Conservation (phyloP, 2,329 filamentous ascomycete genomes). For the Pleurostoma richardsiae region DNA sequence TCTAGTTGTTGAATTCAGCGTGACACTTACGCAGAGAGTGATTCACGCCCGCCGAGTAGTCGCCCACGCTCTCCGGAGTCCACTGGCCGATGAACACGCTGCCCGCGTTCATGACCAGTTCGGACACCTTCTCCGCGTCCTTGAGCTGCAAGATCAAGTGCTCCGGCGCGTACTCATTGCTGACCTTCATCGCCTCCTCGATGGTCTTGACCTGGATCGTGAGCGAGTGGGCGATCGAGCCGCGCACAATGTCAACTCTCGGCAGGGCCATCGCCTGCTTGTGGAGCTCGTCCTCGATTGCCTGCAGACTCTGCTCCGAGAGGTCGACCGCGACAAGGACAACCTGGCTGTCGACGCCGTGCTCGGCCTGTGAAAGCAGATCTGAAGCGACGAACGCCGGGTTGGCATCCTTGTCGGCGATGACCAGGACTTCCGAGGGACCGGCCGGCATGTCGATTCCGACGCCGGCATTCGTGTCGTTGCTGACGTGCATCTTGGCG, state of each 20-base stretch:
- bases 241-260: constrained; percentile 86
- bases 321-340: constrained; percentile 84
- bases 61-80: constrained; percentile 96
- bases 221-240: constrained; percentile 85
- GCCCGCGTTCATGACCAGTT: constrained; percentile 84
- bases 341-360: constrained; percentile 94
- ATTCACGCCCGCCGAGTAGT: constrained; percentile 97
- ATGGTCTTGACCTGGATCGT: constrained; percentile 72
- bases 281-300: constrained; percentile 90
- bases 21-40: constrained; percentile 82
- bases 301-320: constrained; percentile 63
- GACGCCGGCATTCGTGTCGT: constrained; percentile 92
- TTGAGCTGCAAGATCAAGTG: constrained; percentile 89
- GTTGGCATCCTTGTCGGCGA: constrained; percentile 83
- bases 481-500: constrained; percentile 96
- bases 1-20: background rate
- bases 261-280: constrained; percentile 81
- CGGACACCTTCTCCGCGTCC: constrained; percentile 68
- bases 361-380: constrained; percentile 90
- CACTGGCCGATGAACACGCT: constrained; percentile 94
- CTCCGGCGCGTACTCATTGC: constrained; percentile 94
- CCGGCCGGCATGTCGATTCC: constrained; percentile 98
- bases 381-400: constrained; percentile 95
- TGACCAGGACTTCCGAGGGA: constrained; percentile 92
- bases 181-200: constrained; percentile 71